Evolutionary conservation across 208 protist genomes (phyloP).

Genomic region (Acanthamoeba lenticulata): DNA sequence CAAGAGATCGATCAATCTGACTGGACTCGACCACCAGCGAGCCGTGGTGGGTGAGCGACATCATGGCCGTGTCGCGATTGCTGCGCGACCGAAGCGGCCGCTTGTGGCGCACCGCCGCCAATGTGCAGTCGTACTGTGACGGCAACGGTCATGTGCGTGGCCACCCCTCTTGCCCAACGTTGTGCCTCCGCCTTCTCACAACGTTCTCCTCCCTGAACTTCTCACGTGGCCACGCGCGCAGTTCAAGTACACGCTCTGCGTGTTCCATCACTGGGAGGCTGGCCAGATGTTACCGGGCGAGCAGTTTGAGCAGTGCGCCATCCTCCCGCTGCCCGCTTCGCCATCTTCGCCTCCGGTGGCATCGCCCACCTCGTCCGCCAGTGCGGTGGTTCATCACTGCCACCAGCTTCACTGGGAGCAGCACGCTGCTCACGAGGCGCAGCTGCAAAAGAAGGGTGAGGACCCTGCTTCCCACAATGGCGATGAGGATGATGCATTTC

Average conservation of each 20-base stretch:
- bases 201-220: neutral
- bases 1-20: neutral
- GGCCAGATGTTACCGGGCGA: neutral
- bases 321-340: no score
- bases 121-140: neutral
- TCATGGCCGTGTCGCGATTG: neutral
- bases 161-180: no score
- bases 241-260: neutral
- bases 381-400: no score
- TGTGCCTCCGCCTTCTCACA: no score
- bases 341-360: no score
- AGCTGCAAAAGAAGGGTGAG: no score
- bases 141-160: neutral
- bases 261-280: neutral
- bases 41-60: neutral
- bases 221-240: neutral
- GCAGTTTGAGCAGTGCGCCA: no score
- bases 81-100: neutral
- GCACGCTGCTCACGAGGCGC: no score
- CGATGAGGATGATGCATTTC: no score
- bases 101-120: neutral
- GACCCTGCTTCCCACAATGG: no score
- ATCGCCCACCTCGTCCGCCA: no score
- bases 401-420: no score
- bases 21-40: neutral